A percentile compares a stretch with the other conserved stretches of the same genome.
Conservation (phyloP, 116 monocot genomes). For the Iris pallida region DNA sequence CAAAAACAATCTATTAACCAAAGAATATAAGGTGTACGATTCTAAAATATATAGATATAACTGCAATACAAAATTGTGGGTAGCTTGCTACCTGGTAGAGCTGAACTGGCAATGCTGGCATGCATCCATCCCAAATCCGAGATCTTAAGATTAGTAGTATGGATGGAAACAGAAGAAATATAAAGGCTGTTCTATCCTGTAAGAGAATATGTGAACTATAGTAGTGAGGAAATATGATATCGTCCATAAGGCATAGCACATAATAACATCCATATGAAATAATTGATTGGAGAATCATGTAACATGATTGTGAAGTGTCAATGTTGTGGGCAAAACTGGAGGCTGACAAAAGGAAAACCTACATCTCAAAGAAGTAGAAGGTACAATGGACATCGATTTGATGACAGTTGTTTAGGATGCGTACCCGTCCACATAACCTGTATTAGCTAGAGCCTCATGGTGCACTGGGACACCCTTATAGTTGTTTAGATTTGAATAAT, state of each 20-base stretch:
- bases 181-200: slow-evolving; percentile 64
- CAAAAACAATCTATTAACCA: not conserved
- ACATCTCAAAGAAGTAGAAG: no score
- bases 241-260: not conserved
- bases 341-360: no score
- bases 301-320: no score
- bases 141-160: slow-evolving; percentile 41
- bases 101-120: slow-evolving; percentile 64
- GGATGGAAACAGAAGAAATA: slow-evolving; percentile 59
- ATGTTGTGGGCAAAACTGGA: no score
- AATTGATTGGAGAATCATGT: not conserved
- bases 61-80: not conserved
- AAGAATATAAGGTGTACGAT: not conserved
- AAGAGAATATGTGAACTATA: slow-evolving; percentile 2
- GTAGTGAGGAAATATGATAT: not conserved
- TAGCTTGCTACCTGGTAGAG: slow-evolving; percentile 43
- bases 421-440: no score
- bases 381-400: no score
- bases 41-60: not conserved
- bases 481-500: no score
- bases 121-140: slow-evolving; percentile 55
- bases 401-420: no score
- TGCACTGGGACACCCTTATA: no score
- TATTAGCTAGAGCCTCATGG: no score
- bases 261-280: not conserved